Evolutionary conservation across 1,284 basidiomycete genomes (phyloP), one percentile per base, ranked within the genome.

Genomic region (Cryptococcus depauperatus): DNA sequence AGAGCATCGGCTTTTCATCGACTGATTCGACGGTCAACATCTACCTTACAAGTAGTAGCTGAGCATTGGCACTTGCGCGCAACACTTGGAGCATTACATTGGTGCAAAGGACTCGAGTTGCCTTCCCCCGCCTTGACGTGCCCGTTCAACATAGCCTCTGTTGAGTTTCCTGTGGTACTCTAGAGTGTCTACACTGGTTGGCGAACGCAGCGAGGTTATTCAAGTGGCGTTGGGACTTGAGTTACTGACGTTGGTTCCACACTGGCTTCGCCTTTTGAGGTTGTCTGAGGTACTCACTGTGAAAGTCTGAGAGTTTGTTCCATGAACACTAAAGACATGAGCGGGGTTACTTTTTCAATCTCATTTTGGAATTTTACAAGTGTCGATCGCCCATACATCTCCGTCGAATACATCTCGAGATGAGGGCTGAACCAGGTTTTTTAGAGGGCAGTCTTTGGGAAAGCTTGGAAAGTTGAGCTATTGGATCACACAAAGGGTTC

Each of bases 211-310:
- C 53, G 50, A 55, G 50, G 50, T 55, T 35, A 50, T 51, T 56
- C 51, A 56, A 56, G 54, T 56, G 54, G 54, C 54, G 54, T 56
- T 52, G 54, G 54, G 46, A 49, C 52, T 43, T 51, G 47, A 44
- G 42, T 43, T 25, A 43, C 34, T 43, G 27, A 43, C 34, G 27
- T 28, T 35, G 35, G 22, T 35, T 32, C 26, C n/a, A 18, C 29
- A 37, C 13, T 33, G n/a, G 32, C 19, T 13, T 33, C 32, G n/a
- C 32, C 19, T 18, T 33, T 18, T 33, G 32, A 33, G n/a, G 7
- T 33, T 33, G 32, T 38, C 37, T 38, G 21, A 38, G 18, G 25
- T 41, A 37, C 28, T 41, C 26, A 41, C 39, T 41, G 25, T 18
- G 21, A 37, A 18, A 22, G 35, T 37, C 7, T 21, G 19, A 14